These are phyloP conservation scores for Sabuloglossum arenarium DNA, from an alignment of 495 filamentous ascomycete species.

Conservation along the genomic window DNA sequence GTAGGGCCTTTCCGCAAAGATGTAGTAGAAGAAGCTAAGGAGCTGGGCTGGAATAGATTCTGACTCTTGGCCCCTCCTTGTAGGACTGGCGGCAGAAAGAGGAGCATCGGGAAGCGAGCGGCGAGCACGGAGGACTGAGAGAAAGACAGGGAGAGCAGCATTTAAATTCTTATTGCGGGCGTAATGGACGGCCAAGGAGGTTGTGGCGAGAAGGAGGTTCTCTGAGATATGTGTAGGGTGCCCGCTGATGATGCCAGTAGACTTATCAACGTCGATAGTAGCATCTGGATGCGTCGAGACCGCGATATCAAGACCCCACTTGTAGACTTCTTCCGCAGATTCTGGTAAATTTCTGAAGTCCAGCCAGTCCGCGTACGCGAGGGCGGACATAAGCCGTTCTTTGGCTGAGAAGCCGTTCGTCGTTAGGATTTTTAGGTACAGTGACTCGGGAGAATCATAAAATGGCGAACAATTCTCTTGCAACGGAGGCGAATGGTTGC, in stretches of 20 bases:
- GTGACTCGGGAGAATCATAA: conserved; percentile 41
- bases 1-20: conserved; percentile 26
- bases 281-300: conserved; percentile 22
- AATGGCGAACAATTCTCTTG: conserved; percentile 52
- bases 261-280: conserved; percentile 33
- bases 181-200: conserved; percentile 54
- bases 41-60: conserved; percentile 12
- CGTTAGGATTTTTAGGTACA: conserved; percentile 59
- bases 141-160: conserved; percentile 60
- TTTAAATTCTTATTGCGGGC: conserved; percentile 41
- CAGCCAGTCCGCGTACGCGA: conserved; percentile 67
- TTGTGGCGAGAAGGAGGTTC: conserved; percentile 55
- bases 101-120: conserved; percentile 21
- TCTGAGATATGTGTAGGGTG: conserved; percentile 26
- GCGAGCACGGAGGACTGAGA: conserved; percentile 63
- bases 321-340: conserved; percentile 45
- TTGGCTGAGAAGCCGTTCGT: conserved; percentile 50
- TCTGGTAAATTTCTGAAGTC: conserved; percentile 46
- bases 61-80: not conserved
- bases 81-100: not conserved
- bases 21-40: conserved; percentile 20
- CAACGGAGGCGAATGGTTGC: conserved; percentile 31
- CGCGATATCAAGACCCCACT: conserved; percentile 51
- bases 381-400: conserved; percentile 56
- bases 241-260: conserved; percentile 19